Base-by-base conservation (phyloP, 352 stramenopile genomes). In the Phytopythium delawarense region DNA sequence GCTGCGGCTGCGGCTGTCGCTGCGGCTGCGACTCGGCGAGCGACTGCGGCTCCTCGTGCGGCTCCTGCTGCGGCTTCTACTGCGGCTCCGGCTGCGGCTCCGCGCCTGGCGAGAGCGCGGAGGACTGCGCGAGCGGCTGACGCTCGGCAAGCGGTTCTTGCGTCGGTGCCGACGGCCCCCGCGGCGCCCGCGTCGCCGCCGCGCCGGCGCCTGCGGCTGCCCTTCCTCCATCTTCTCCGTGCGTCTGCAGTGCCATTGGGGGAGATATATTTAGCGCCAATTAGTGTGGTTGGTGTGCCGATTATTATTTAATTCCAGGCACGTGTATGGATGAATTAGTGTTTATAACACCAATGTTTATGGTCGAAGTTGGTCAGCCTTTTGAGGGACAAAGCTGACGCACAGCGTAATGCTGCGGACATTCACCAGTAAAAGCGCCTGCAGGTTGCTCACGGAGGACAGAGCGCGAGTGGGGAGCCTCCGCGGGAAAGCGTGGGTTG, bases 61-160 rank as follows among this genome's bases (percentile, higher is more conserved):
- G 8, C 50, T 67, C 21, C 55, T 50, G 42, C 72, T 76, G 45
- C 44, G 50, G 12, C 69, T 74, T 13, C 63, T 62, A 34, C 58
- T 70, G 55, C 66, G 57, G 15, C 56, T 44, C 11, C 56, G 56
- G 11, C 45, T 61, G 18, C 39, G 30, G 30, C 56, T 64, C 2
- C 48, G 53, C n/a, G 23, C 21, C 6, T 30, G 35, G 18, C 32
- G 56, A 12, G 48, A 44, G n/a, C 57, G 60, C 13, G 53, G 57
- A 5, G 35, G 51, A 34, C 51, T 37, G 23, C 37, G 37, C 18
- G n/a, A 49, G 11, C 54, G 42, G 23, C 39, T 58, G 34, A 4
- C 8, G 34, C 52, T 58, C 20, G n/a, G 62, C n/a, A 30, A 55
- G 40, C 40, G 50, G 21, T 44, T 58, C 32, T 58, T 58, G 52